Conservation (phyloP, 352 stramenopile genomes). For the Pythium coloratum region DNA sequence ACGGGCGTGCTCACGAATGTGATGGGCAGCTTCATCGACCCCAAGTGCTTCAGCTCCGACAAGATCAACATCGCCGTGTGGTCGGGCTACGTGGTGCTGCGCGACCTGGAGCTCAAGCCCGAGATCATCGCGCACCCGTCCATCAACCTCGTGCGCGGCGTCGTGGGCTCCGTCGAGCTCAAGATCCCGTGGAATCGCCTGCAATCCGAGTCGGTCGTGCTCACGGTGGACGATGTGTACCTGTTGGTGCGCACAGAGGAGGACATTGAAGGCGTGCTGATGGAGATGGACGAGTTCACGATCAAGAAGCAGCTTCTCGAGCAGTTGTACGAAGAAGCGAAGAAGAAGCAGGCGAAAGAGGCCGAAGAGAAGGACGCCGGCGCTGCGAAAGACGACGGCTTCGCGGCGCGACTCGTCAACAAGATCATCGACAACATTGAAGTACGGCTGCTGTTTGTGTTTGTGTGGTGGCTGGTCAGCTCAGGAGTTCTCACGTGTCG, state of each 20-base stretch:
- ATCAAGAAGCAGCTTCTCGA: slow-evolving; percentile 87
- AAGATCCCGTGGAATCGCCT: slow-evolving; percentile 91
- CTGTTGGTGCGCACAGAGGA: slow-evolving; percentile 76
- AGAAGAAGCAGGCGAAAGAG: slow-evolving; percentile 48
- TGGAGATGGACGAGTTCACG: slow-evolving; percentile 73
- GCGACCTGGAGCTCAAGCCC: slow-evolving; percentile 76
- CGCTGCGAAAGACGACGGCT: slow-evolving; percentile 53
- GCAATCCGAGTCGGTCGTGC: slow-evolving; percentile 84
- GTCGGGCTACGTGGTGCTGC: slow-evolving; percentile 85
- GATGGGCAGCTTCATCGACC: slow-evolving; percentile 86
- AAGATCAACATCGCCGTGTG: slow-evolving; percentile 89
- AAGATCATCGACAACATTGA: slow-evolving; percentile 91
- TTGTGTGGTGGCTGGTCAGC: neutral
- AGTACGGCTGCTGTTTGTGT: slow-evolving; percentile 27
- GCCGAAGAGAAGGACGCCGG: slow-evolving; percentile 26
- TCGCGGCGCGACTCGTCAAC: slow-evolving; percentile 75
- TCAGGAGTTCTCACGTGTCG: neutral
- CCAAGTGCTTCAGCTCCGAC: slow-evolving; percentile 85
- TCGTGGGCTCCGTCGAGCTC: slow-evolving; percentile 85
- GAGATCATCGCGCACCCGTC: slow-evolving; percentile 68
- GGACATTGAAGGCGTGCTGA: slow-evolving; percentile 76
- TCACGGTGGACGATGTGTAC: slow-evolving; percentile 88
- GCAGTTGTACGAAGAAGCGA: slow-evolving; percentile 71
- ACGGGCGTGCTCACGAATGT: slow-evolving; percentile 83
- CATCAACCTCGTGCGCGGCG: slow-evolving; percentile 69